Evolutionary conservation across 495 filamentous ascomycete genomes (phyloP), one percentile per base, ranked within the genome.

Genomic region (Aspergillus bertholletiae): DNA sequence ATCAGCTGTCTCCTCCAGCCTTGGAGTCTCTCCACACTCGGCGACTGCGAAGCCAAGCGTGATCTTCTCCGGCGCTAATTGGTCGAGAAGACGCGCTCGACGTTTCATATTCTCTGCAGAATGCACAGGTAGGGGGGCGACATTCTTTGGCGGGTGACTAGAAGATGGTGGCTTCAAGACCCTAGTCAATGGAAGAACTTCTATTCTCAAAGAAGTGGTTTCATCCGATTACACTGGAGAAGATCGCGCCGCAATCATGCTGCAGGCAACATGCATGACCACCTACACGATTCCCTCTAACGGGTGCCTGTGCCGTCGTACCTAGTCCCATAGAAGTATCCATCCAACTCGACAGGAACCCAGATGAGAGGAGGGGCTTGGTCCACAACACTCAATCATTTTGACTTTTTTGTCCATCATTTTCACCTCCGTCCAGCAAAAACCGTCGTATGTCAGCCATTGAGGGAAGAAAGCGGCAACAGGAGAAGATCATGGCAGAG

Each of bases 71-170:
- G n/a, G n/a, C n/a, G n/a, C 17, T 56, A 39, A 62, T 62, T 62
- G 55, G 59, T 15, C 0, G 23, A 47, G 34, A 58, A 62, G 51
- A 50, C 59, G 59, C 55, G 59, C 58, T 53, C 37, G 49, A n/a
- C 20, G 51, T 52, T 55, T 60, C 53, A 55, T 35, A 41, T 55
- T 53, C 26, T 40, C 46, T 55, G 57, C 52, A 55, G 52, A 55
- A 59, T 55, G 46, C 22, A 41, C 20, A 17, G 22, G 51, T 13
- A 37, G 46, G 23, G 27, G 49, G 32, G 34, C 2, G 28, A 20
- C 22, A 30, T 23, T 4, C n/a, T 32, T 6, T 15, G 26, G 27
- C 28, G 24, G 46, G 9, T 27, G 1, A 12, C 17, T 20, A 21
- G 49, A 21, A 30, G 18, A 27, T 15, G 24, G 27, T 12, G 18